These are phyloP conservation scores for Fallopia convolvulus DNA, from an alignment of 148 eudicot species.

Conservation along the genomic window DNA sequence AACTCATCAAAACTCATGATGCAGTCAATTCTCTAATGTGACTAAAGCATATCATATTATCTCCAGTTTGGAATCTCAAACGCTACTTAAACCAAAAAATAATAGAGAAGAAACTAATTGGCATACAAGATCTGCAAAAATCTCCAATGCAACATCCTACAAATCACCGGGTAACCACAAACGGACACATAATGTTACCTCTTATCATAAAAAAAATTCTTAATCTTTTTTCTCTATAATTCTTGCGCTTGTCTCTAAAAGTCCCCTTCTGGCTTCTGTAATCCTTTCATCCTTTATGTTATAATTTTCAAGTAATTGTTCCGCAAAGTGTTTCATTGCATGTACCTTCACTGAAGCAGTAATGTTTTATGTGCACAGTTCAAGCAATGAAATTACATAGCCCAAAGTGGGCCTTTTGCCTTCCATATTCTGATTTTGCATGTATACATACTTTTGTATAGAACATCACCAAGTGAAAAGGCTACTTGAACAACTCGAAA, in stretches of 20 bases:
- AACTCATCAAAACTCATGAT: neutral
- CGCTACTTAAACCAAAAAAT: neutral
- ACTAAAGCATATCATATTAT: neutral
- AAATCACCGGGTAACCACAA: neutral
- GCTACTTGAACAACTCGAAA: neutral
- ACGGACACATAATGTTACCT: neutral
- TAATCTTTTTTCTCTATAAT: neutral
- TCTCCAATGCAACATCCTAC: neutral
- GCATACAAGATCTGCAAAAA: neutral
- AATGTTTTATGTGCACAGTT: neutral
- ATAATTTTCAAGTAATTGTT: neutral
- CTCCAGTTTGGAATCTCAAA: neutral
- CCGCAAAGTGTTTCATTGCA: neutral
- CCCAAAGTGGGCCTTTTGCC: neutral
- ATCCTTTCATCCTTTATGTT: neutral
- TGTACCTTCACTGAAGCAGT: neutral
- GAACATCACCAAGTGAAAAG: neutral
- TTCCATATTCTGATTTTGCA: neutral
- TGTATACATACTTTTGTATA: neutral
- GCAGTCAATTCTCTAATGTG: neutral
- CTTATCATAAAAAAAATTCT: neutral
- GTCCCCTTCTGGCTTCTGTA: neutral
- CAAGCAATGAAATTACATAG: neutral
- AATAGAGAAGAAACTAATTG: neutral
- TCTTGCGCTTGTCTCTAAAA: neutral